Percentiles rank a stretch among this genome's conserved stretches.
phyloP scores from a whole-genome alignment of 2,329 filamentous ascomycete species.

The Tolypocladium pustulatum region DNA sequence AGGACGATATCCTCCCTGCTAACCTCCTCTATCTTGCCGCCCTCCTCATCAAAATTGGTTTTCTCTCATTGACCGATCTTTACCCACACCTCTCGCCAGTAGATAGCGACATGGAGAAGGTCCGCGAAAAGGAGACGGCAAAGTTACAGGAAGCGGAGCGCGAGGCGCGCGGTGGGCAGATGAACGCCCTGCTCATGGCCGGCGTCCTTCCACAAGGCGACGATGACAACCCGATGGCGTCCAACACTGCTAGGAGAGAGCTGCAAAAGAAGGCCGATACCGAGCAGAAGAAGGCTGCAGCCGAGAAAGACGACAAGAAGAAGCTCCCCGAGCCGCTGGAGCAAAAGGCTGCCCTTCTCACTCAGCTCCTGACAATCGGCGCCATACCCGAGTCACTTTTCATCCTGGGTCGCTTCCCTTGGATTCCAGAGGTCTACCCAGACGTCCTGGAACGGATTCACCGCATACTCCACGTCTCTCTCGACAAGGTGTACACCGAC shows the following conservation, averaged over 20 bases:
- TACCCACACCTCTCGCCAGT: constrained; percentile 85
- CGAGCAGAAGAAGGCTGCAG: constrained; percentile 35
- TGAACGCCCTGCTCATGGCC: constrained; percentile 80
- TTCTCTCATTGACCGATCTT: constrained; percentile 82
- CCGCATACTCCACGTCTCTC: constrained; percentile 71
- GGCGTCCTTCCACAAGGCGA: constrained; percentile 57
- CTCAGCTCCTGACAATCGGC: constrained; percentile 79
- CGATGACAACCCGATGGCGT: constrained; percentile 57
- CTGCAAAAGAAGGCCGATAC: constrained; percentile 38
- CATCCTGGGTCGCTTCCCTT: constrained; percentile 84
- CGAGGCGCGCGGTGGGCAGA: constrained; percentile 56
- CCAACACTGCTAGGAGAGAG: constrained; percentile 38
- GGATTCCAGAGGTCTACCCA: constrained; percentile 77
- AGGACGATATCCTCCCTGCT: constrained; percentile 70
- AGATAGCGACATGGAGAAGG: constrained; percentile 70
- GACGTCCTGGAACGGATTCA: constrained; percentile 73
- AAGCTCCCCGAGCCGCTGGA: constrained; percentile 64
- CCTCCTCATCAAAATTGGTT: constrained; percentile 91
- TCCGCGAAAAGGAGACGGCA: constrained; percentile 59
- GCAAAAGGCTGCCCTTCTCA: constrained; percentile 78
- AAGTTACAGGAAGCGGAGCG: constrained; percentile 72
- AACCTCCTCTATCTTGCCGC: constrained; percentile 90
- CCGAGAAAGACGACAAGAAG: constrained; percentile 34
- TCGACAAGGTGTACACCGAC: constrained; percentile 59
- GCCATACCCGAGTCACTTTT: constrained; percentile 89